Evolutionary conservation across 2,329 filamentous ascomycete species (phyloP).

Genomic region (Fusarium haematococcum): DNA sequence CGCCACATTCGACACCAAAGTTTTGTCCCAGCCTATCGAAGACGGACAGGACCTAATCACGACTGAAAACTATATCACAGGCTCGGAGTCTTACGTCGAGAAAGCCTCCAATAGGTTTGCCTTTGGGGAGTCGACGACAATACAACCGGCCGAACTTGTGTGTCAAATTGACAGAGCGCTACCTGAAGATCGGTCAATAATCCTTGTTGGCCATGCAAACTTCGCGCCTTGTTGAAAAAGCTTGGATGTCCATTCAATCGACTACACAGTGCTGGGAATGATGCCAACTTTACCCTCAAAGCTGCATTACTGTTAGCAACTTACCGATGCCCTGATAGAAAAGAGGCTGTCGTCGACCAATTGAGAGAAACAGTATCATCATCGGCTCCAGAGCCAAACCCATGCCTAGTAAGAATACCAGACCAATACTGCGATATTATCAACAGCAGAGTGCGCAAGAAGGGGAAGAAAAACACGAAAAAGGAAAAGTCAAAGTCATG

Average conservation of each 20-base stretch:
- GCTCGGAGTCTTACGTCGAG: not conserved
- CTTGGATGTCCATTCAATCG: not conserved
- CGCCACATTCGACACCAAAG: not conserved
- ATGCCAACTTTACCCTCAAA: not conserved
- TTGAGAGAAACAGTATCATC: not conserved
- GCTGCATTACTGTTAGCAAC: not conserved
- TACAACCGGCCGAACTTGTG: not conserved
- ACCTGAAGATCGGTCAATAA: not conserved
- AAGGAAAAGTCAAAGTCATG: not conserved
- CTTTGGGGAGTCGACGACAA: not conserved
- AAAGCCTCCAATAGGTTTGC: not conserved
- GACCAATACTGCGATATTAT: too few species aligned
- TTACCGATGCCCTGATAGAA: not conserved
- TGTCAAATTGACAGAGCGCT: not conserved
- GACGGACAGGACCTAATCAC: not conserved
- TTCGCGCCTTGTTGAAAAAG: not conserved
- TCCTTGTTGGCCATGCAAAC: not conserved
- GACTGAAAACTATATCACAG: not conserved
- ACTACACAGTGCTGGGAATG: not conserved
- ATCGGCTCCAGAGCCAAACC: too few species aligned
- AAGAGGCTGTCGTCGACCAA: not conserved
- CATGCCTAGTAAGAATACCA: too few species aligned
- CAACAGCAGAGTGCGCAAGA: too few species aligned
- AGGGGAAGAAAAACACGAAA: too few species aligned
- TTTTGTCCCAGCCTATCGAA: not conserved